A percentile compares a stretch with the other conserved stretches of the same genome.
Evolutionary conservation across 352 stramenopile genomes (phyloP).

Genomic region (Pythium sp.): DNA sequence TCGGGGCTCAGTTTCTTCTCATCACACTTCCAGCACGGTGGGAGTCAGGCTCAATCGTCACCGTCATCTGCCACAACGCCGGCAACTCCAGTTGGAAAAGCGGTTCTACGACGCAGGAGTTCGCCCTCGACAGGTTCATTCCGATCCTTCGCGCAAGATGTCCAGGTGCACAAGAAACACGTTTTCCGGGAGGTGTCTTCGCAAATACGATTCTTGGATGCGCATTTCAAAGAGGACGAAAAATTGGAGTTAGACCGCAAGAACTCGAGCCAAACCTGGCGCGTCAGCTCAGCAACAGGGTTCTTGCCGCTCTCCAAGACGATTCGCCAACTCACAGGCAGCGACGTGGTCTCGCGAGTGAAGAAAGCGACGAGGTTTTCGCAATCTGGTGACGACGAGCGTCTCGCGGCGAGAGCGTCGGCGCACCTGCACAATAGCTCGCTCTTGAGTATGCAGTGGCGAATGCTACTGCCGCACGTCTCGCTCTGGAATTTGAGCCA

Average conservation of each 20-base stretch:
- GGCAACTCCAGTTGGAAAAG: background rate
- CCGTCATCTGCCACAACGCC: background rate
- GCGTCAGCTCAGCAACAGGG: background rate
- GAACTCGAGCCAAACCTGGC: background rate
- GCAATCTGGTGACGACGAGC: background rate
- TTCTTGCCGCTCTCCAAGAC: background rate
- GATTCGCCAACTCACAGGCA: background rate
- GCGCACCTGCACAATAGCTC: background rate
- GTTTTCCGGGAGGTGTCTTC: slow-evolving; percentile 22
- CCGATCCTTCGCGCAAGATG: background rate
- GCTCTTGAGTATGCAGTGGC: background rate
- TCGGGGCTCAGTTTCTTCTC: background rate
- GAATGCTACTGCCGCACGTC: slow-evolving; percentile 1
- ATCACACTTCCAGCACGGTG: background rate
- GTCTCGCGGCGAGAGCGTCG: background rate
- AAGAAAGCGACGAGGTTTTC: background rate
- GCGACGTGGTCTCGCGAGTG: background rate
- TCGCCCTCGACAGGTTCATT: background rate
- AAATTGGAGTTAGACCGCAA: background rate
- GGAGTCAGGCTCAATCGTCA: background rate
- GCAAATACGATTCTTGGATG: slow-evolving; percentile 20
- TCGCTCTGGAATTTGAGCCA: slow-evolving; percentile 2
- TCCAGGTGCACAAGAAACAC: slow-evolving; percentile 3
- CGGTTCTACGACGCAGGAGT: background rate
- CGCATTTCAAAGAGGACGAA: slow-evolving; percentile 1